Evolutionary conservation across 2,329 filamentous ascomycete species (phyloP), one percentile per base, ranked within the genome.

Genomic region (Aspergillus spinulosporus): DNA sequence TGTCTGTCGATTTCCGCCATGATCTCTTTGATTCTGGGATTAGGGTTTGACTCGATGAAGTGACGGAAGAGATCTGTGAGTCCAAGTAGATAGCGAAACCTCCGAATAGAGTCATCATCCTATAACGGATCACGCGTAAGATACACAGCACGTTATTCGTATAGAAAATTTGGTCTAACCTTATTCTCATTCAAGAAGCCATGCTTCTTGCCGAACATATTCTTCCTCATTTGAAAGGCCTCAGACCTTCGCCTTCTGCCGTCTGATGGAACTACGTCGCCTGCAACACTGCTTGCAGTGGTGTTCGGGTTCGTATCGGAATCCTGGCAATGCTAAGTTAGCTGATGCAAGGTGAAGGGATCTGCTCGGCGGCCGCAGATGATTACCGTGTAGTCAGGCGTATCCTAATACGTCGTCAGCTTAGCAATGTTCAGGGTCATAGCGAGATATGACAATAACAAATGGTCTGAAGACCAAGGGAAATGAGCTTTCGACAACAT

Each of bases 1-100:
- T 96, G 92, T 46, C 90, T 88, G 74, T 99, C 94, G 68, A 97
- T 97, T 75, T 97, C 90, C 49, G 84, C 83, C 83, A 97, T 94
- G 65, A 97, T 91, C 57, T 96, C 90, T 66, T 93, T 90, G 68
- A 97, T 94, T 66, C 90, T 90, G 12, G 94, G 93, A 69, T 99
- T 92, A 4, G 92, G 93, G 70, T 97, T 99, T 6, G 92, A 91
- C 71, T 97, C 92, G 76, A 99, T 99, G 74, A 99, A 99, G 76
- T 99, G 94, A 62, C 95, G 91, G 79, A 99, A 99, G 15, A 99
- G 82, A 69, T 99, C 94, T 12, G 94, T 99, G 51, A 99, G 81
- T 28, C 95, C 95, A 11, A 99, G 84, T 1, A 99, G 84, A 72
- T 99, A 99, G 62, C 92, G 88, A 73, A 99, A 99, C 71, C 94